Evolutionary conservation across 2,329 filamentous ascomycete species (phyloP).

Genomic region (Cordyceps cicadae): DNA sequence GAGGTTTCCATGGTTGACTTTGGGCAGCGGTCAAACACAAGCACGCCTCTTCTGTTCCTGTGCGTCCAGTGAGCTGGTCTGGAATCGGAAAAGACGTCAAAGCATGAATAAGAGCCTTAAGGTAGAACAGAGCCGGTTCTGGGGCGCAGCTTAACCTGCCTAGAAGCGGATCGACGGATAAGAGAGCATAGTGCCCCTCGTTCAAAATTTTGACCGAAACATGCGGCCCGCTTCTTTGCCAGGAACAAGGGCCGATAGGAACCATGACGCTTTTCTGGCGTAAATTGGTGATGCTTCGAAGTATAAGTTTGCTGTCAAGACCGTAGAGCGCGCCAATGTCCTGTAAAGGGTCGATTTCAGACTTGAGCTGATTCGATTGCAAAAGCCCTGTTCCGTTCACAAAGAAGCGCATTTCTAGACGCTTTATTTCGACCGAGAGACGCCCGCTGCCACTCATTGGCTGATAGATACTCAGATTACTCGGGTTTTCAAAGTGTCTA

Average conservation of each 20-base stretch:
- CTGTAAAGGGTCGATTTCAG: conserved; percentile 48
- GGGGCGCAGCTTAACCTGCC: conserved; percentile 48
- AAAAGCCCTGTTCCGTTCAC: conserved; percentile 38
- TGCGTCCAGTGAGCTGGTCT: conserved; percentile 49
- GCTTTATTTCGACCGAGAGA: conserved; percentile 41
- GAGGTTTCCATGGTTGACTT: conserved; percentile 40
- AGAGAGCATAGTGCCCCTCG: conserved; percentile 36
- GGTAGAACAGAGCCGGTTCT: conserved; percentile 46
- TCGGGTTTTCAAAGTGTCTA: conserved; percentile 24
- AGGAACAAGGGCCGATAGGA: conserved; percentile 34
- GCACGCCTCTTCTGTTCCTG: conserved; percentile 53
- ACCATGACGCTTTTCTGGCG: conserved; percentile 43
- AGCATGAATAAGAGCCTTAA: conserved; percentile 52
- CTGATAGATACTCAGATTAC: conserved; percentile 27
- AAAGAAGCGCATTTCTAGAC: conserved; percentile 44
- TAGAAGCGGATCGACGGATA: conserved; percentile 44
- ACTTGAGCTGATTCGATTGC: conserved; percentile 38
- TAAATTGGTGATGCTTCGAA: conserved; percentile 35
- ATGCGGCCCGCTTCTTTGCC: conserved; percentile 30
- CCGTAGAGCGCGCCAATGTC: conserved; percentile 54
- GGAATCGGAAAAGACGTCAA: conserved; percentile 49
- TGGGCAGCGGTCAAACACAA: conserved; percentile 39
- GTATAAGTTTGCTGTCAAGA: conserved; percentile 48
- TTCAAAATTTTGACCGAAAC: conserved; percentile 27
- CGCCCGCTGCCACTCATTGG: conserved; percentile 17